Conservation (phyloP, 495 filamentous ascomycete species). For the Aspergillus kassunensis region DNA sequence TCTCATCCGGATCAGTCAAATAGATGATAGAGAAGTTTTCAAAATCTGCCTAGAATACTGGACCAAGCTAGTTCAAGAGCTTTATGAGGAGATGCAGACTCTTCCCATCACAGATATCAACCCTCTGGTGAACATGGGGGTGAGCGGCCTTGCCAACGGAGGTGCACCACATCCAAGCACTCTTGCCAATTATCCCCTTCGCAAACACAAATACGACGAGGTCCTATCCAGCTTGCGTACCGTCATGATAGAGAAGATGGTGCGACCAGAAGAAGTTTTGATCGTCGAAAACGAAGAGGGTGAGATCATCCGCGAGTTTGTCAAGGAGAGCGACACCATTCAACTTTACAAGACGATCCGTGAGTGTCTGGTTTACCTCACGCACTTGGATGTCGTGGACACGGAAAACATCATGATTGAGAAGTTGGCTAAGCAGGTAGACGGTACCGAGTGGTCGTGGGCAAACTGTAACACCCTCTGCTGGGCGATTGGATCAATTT, state of each 20-base stretch:
- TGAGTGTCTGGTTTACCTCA: conserved; percentile 96
- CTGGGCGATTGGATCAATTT: conserved; percentile 99
- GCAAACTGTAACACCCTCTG: conserved; percentile 98
- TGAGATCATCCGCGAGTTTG: conserved; percentile 97
- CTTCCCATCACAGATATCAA: conserved; percentile 89
- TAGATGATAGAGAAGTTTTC: conserved; percentile 98
- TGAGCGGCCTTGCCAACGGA: conserved; percentile 65
- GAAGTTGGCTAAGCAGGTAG: conserved; percentile 90
- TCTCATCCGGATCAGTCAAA: conserved; percentile 94
- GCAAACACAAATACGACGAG: conserved; percentile 96
- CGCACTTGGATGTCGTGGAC: conserved; percentile 94
- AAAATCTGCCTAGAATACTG: conserved; percentile 99
- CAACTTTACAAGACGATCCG: conserved; percentile 98
- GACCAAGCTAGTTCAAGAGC: conserved; percentile 96
- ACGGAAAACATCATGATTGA: conserved; percentile 99
- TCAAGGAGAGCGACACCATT: conserved; percentile 98
- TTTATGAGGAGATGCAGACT: conserved; percentile 98
- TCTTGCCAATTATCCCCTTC: conserved; percentile 80
- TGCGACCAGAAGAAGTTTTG: conserved; percentile 94
- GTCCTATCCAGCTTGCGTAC: conserved; percentile 88
- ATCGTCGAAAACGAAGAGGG: conserved; percentile 99
- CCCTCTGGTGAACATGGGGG: conserved; percentile 73
- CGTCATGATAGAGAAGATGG: conserved; percentile 99
- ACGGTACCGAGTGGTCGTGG: conserved; percentile 97
- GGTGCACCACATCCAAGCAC: conserved; percentile 81